These are phyloP conservation scores for Closterium sp. DNA, from an alignment of 139 green algal species.

Conservation along the genomic window DNA sequence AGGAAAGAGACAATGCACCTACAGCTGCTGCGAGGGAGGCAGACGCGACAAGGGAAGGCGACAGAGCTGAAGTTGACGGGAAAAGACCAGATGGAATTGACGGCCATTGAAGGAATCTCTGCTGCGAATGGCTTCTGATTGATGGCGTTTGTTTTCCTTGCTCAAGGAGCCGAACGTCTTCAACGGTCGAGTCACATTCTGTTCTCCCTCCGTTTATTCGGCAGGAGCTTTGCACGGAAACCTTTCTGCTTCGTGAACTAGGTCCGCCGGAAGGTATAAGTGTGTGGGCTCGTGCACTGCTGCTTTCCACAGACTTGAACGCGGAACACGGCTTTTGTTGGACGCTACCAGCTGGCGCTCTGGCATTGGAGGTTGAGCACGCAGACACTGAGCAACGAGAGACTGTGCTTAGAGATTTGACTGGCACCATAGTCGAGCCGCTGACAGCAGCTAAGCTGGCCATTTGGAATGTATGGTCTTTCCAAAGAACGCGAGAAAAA, in stretches of 20 bases:
- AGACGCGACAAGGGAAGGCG: neutral
- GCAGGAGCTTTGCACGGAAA: neutral
- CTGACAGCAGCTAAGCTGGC: neutral
- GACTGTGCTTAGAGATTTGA: neutral
- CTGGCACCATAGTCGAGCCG: neutral
- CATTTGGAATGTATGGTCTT: neutral
- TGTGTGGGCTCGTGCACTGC: neutral
- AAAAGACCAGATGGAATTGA: neutral
- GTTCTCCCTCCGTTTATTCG: neutral
- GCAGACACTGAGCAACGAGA: neutral
- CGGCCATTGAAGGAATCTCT: neutral
- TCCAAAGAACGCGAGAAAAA: neutral
- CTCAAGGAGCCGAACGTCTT: neutral
- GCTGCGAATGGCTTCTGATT: neutral
- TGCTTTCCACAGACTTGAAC: neutral
- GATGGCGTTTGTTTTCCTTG: neutral
- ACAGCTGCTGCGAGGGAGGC: neutral
- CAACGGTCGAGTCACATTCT: neutral
- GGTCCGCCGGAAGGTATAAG: neutral
- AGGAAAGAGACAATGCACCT: neutral
- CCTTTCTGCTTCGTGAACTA: neutral
- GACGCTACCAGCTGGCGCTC: neutral
- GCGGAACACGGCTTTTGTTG: neutral
- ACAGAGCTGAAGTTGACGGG: neutral
- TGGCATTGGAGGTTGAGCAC: neutral